These are phyloP conservation scores for Chytridium lagenaria DNA, from an alignment of 371 early-diverging fungal species.

Conservation along the genomic window DNA sequence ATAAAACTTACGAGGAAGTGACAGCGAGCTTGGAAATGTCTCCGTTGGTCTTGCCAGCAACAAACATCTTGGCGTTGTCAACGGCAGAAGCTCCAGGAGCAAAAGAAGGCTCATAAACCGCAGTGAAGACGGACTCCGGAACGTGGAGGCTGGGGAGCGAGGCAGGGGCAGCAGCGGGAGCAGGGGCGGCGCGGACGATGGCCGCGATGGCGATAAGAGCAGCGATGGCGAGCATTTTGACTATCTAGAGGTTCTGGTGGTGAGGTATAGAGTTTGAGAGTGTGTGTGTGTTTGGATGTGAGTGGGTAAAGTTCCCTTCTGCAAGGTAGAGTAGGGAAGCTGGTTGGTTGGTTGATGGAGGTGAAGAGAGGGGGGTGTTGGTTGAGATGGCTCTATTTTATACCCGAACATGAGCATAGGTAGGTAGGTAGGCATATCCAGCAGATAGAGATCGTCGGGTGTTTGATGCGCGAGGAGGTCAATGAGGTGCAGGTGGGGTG, in stretches of 20 bases:
- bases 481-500: no score
- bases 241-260: no score
- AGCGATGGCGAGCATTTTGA: conserved; percentile 16
- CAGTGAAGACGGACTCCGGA: neutral
- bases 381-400: no score
- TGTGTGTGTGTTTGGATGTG: neutral
- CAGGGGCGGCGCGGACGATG: conserved; percentile 10
- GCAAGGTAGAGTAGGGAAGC: neutral
- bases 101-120: neutral
- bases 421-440: no score
- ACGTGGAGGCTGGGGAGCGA: neutral
- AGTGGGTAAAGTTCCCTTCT: neutral
- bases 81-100: neutral
- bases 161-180: conserved; percentile 8
- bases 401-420: no score
- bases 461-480: no score
- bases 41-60: neutral
- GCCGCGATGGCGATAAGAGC: conserved; percentile 10
- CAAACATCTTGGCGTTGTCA: neutral
- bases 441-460: no score
- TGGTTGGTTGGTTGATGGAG: no score
- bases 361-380: no score
- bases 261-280: no score
- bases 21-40: conserved; percentile 1
- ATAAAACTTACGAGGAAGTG: neutral